Conservation (phyloP, 2,329 filamentous ascomycete genomes). For the Paecilomyces variotii region DNA sequence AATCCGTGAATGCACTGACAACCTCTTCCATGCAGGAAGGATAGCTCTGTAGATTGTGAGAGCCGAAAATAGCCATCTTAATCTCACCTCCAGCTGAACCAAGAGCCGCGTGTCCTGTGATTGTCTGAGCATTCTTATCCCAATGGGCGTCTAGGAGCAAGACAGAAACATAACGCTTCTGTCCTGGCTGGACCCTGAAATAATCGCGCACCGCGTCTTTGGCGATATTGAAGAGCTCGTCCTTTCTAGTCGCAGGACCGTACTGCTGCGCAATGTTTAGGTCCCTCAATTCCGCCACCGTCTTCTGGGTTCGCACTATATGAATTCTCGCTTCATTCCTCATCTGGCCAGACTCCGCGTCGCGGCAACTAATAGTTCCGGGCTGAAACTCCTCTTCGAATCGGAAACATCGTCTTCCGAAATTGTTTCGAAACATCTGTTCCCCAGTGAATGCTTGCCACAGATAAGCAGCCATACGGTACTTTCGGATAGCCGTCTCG, state of each 20-base stretch:
- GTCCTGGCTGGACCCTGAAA: constrained; percentile 65
- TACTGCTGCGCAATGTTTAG: constrained; percentile 74
- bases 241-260: constrained; percentile 57
- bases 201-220: constrained; percentile 68
- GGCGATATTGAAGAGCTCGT: constrained; percentile 69
- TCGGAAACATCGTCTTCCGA: constrained; percentile 77
- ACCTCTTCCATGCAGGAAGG: constrained; percentile 84
- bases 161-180: constrained; percentile 82
- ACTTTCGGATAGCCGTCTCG: constrained; percentile 76
- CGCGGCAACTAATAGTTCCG: constrained; percentile 69
- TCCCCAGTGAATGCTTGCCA: constrained; percentile 98
- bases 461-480: constrained; percentile 87
- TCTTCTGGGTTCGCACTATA: constrained; percentile 73
- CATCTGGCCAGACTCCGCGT: constrained; percentile 63
- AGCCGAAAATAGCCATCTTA: constrained; percentile 83
- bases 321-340: constrained; percentile 89
- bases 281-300: constrained; percentile 72
- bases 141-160: constrained; percentile 83
- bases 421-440: constrained; percentile 84
- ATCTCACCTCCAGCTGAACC: constrained; percentile 66
- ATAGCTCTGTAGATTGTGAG: constrained; percentile 85
- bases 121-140: constrained; percentile 62
- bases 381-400: constrained; percentile 94
- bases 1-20: constrained; percentile 79
- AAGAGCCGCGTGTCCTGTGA: constrained; percentile 76